Percentiles rank a stretch among this genome's conserved stretches.
These are phyloP conservation scores for Chalciporus pseudorubinellus DNA, from an alignment of 768 basidiomycete species.

Conservation along the genomic window DNA sequence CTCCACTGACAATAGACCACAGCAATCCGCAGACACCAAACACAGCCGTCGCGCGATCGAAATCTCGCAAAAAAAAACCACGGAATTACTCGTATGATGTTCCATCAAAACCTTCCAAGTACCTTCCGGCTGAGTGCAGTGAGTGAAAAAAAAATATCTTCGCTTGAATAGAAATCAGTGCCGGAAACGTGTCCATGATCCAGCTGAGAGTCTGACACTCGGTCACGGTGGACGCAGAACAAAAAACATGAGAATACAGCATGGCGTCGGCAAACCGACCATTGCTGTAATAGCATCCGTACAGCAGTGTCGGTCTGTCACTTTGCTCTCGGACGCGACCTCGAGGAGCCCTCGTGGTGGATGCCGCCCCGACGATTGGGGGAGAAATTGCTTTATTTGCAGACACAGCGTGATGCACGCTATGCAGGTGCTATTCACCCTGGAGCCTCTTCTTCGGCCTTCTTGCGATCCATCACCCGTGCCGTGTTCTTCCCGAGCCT, in stretches of 20 bases:
- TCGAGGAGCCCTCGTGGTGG: slow-evolving; percentile 25
- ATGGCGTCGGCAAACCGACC: slow-evolving; percentile 18
- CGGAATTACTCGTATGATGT: too few species aligned
- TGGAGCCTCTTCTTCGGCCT: slow-evolving; percentile 1
- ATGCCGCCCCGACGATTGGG: slow-evolving; percentile 14
- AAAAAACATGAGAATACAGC: slow-evolving; percentile 14
- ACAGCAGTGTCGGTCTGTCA: slow-evolving; percentile 7
- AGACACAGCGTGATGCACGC: not conserved
- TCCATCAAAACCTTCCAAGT: slow-evolving; percentile 1
- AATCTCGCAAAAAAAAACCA: not conserved
- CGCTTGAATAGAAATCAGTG: slow-evolving; percentile 4
- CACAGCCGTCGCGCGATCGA: slow-evolving; percentile 11
- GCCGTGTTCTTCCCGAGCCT: not conserved
- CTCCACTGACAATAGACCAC: slow-evolving; percentile 11
- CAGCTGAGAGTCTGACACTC: too few species aligned
- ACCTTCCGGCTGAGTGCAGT: not conserved
- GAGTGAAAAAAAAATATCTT: slow-evolving; percentile 1
- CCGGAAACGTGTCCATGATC: not conserved
- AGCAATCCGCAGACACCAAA: slow-evolving; percentile 6
- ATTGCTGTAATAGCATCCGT: slow-evolving; percentile 10
- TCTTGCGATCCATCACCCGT: not conserved
- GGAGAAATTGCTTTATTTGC: slow-evolving; percentile 13
- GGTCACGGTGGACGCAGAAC: not conserved
- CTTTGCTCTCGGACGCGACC: slow-evolving; percentile 11
- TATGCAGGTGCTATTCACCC: not conserved